phyloP scores from a whole-genome alignment of 352 stramenopile species.

The Pythium aquatile region DNA sequence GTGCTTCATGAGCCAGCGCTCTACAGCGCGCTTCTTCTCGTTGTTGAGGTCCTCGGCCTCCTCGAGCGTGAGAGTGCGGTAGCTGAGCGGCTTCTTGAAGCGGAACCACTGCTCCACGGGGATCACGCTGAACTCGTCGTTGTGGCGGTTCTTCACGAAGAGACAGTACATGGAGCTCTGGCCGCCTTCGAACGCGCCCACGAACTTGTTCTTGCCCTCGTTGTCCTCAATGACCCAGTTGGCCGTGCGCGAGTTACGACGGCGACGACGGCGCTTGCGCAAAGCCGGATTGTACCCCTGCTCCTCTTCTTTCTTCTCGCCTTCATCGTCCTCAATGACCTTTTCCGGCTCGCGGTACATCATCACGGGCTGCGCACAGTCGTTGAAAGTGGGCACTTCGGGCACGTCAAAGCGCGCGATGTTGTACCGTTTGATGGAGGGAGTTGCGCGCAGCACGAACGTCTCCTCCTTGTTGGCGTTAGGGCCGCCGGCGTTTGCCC shows the following conservation, averaged over 20 bases:
- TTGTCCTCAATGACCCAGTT: constrained; percentile 87
- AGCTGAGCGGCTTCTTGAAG: constrained; percentile 87
- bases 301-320: constrained; percentile 71
- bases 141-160: constrained; percentile 84
- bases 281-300: constrained; percentile 72
- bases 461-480: constrained; percentile 48
- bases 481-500: not conserved
- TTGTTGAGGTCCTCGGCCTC: constrained; percentile 87
- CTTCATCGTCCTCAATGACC: constrained; percentile 67
- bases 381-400: constrained; percentile 54
- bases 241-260: constrained; percentile 70
- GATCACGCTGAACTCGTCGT: constrained; percentile 87
- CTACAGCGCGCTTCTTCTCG: constrained; percentile 86
- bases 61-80: constrained; percentile 81
- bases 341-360: constrained; percentile 87
- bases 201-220: constrained; percentile 80
- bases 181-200: constrained; percentile 77
- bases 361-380: constrained; percentile 75
- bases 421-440: constrained; percentile 88
- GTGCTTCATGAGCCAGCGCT: constrained; percentile 89
- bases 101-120: constrained; percentile 88
- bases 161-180: constrained; percentile 86
- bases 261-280: constrained; percentile 70
- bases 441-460: constrained; percentile 74
- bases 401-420: constrained; percentile 81